These are phyloP conservation scores for Acaromyces ingoldii DNA, from an alignment of 1,284 basidiomycete genomes.

Conservation along the genomic window DNA sequence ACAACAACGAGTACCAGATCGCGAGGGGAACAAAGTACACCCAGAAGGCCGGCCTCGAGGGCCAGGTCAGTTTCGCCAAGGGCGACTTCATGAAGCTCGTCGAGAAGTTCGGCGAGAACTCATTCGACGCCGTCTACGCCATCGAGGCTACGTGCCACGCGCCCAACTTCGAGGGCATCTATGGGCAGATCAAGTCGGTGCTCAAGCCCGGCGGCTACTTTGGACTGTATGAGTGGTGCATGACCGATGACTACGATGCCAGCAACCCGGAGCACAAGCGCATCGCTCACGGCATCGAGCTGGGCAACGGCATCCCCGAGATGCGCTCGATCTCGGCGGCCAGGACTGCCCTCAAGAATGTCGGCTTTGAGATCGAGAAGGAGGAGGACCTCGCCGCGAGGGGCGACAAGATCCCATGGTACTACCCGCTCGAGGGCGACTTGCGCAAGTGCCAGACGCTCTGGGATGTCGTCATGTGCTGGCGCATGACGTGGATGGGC, in stretches of 20 bases:
- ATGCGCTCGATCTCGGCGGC: slow-evolving; percentile 77
- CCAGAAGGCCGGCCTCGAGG: slow-evolving; percentile 67
- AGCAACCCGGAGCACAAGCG: slow-evolving; percentile 81
- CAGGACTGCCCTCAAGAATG: slow-evolving; percentile 71
- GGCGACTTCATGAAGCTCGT: slow-evolving; percentile 88
- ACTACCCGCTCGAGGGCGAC: slow-evolving; percentile 93
- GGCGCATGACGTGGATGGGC: slow-evolving; percentile 74
- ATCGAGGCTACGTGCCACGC: slow-evolving; percentile 98
- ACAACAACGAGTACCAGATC: slow-evolving; percentile 97
- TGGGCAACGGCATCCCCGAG: slow-evolving; percentile 95
- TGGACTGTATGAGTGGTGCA: slow-evolving; percentile 97
- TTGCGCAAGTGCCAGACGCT: slow-evolving; percentile 83
- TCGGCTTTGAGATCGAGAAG: slow-evolving; percentile 83
- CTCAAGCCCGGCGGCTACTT: slow-evolving; percentile 97
- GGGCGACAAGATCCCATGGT: slow-evolving; percentile 77
- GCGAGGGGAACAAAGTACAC: slow-evolving; percentile 80
- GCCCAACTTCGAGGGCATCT: slow-evolving; percentile 90
- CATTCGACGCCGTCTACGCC: slow-evolving; percentile 96
- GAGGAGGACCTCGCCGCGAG: slow-evolving; percentile 93
- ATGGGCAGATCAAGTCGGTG: slow-evolving; percentile 86
- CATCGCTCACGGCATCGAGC: slow-evolving; percentile 69
- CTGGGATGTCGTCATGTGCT: slow-evolving; percentile 66
- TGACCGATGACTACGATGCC: slow-evolving; percentile 92
- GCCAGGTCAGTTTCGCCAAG: slow-evolving; percentile 64
- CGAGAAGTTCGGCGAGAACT: slow-evolving; percentile 87